phyloP scores from a whole-genome alignment of 805 yeast genomes.

The Saccharomycopsis sp. region DNA sequence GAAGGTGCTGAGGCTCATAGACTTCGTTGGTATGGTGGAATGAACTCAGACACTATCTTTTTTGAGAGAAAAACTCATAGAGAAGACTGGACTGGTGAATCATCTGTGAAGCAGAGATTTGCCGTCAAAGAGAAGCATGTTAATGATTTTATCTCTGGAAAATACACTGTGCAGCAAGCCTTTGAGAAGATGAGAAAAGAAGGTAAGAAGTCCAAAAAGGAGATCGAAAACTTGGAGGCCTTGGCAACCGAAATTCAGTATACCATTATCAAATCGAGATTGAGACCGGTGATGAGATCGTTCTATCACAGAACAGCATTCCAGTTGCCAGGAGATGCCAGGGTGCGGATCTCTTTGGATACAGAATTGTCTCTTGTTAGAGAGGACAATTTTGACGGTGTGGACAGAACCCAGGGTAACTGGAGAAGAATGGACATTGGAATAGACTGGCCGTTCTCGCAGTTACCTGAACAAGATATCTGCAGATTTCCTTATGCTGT shows the following conservation, averaged over 20 bases:
- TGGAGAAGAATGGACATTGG: constrained; percentile 99
- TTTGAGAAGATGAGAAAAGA: constrained; percentile 91
- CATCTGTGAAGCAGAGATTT: constrained; percentile 97
- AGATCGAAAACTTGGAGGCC: constrained; percentile 86
- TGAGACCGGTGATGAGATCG: constrained; percentile 92
- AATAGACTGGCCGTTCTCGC: constrained; percentile 90
- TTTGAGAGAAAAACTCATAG: constrained; percentile 97
- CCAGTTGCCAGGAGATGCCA: constrained; percentile 98
- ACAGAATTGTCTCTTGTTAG: constrained; percentile 96
- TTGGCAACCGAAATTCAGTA: constrained; percentile 92
- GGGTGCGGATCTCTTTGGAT: constrained; percentile 96
- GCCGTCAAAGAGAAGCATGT: constrained; percentile 86
- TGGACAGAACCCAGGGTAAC: constrained; percentile 81
- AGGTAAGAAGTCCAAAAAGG: constrained; percentile 80
- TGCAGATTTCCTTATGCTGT: constrained; percentile 97
- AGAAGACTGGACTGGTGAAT: constrained; percentile 99
- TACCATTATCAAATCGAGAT: constrained; percentile 71
- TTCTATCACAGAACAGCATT: constrained; percentile 98
- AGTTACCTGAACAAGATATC: constrained; percentile 75
- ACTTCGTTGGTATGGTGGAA: constrained; percentile 98
- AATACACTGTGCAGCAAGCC: constrained; percentile 79
- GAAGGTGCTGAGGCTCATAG: constrained; percentile 99
- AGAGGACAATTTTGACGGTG: constrained; percentile 94
- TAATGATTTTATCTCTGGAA: constrained; percentile 77
- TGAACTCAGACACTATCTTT: constrained; percentile 85